Evolutionary conservation across 2,329 filamentous ascomycete genomes (phyloP).

Genomic region (Aspergillus pseudoviridinutans): DNA sequence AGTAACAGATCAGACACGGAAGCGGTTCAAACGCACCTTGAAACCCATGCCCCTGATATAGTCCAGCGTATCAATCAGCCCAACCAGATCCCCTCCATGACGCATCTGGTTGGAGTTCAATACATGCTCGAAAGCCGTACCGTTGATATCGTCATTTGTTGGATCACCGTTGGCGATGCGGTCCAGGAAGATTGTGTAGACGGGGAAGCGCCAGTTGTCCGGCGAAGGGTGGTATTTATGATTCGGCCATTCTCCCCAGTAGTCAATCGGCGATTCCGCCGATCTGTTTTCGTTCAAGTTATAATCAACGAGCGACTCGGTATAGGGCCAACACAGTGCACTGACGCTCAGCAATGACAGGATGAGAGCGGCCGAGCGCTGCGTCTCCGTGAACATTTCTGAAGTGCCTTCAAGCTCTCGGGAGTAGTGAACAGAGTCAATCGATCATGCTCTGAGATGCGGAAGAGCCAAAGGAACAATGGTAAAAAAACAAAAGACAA

Average conservation of each 20-base stretch:
- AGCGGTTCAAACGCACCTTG: conserved; percentile 38
- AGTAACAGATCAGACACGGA: background rate
- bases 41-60: conserved; percentile 62
- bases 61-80: conserved; percentile 57
- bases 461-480: background rate
- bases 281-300: conserved; percentile 58
- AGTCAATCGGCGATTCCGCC: conserved; percentile 53
- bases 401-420: background rate
- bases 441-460: background rate
- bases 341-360: background rate
- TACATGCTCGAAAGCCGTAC: conserved; percentile 58
- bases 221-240: conserved; percentile 55
- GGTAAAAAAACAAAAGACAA: background rate
- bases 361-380: background rate
- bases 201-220: conserved; percentile 59
- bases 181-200: conserved; percentile 62
- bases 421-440: background rate
- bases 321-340: conserved; percentile 41
- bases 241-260: conserved; percentile 52
- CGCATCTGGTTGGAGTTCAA: conserved; percentile 57
- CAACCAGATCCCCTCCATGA: conserved; percentile 57
- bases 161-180: conserved; percentile 62
- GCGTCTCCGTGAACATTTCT: background rate
- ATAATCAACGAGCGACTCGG: conserved; percentile 47
- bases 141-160: conserved; percentile 59